These are phyloP conservation scores for Pleurotus ostreatus DNA, from an alignment of 768 basidiomycete species.

Conservation along the genomic window DNA sequence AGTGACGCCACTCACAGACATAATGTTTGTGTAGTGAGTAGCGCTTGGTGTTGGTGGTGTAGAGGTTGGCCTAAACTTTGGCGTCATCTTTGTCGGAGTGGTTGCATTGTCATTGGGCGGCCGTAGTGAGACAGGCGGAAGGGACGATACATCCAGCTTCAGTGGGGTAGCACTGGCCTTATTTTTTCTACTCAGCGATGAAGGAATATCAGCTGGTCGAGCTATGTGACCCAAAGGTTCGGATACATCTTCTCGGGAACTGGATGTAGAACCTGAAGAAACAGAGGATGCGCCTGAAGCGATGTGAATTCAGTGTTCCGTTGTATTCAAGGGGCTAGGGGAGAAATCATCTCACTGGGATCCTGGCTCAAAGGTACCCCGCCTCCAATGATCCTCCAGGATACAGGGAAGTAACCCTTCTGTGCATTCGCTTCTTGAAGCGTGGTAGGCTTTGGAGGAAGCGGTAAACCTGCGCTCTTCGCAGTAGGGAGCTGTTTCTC, in stretches of 20 bases:
- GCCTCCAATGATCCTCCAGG: conserved; percentile 76
- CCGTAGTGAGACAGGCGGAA: conserved; percentile 1
- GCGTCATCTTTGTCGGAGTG: conserved; percentile 3
- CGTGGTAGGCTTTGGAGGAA: conserved; percentile 17
- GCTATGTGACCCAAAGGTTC: background rate
- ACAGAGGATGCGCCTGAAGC: background rate
- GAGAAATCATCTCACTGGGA: background rate
- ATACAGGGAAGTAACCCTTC: conserved; percentile 58
- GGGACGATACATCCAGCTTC: background rate
- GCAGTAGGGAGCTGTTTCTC: background rate
- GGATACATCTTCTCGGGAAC: background rate
- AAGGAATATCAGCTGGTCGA: background rate
- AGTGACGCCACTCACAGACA: conserved; percentile 13
- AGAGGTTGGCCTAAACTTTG: conserved; percentile 17
- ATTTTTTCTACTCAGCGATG: conserved; percentile 3
- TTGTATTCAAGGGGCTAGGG: too few species aligned
- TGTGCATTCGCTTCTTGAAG: conserved; percentile 30
- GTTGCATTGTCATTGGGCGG: background rate
- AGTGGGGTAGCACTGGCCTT: background rate
- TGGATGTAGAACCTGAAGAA: background rate
- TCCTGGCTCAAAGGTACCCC: conserved; percentile 60
- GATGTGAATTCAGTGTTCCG: too few species aligned
- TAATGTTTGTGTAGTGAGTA: conserved; percentile 13
- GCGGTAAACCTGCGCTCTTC: background rate
- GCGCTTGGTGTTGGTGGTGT: conserved; percentile 19